Conservation (phyloP, 257 asterid genomes). For the Echites panduratus region DNA sequence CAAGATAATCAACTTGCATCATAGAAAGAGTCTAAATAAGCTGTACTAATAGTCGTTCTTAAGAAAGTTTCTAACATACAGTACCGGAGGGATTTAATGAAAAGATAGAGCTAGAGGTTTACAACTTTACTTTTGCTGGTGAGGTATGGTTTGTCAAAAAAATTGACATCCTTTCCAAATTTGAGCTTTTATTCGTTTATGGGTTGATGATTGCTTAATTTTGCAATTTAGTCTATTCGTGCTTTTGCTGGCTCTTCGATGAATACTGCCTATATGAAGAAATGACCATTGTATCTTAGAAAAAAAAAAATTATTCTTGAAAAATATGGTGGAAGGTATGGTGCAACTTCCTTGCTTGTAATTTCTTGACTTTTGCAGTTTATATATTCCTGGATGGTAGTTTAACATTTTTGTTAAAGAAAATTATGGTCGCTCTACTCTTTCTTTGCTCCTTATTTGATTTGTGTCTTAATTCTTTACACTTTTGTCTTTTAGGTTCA, state of each 20-base stretch:
- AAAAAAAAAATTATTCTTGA: slow-evolving; percentile 93
- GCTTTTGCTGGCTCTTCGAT: slow-evolving; percentile 96
- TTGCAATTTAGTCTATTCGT: slow-evolving; percentile 58
- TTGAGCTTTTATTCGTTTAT: background rate
- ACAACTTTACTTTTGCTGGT: slow-evolving; percentile 87
- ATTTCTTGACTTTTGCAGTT: background rate
- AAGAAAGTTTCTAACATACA: slow-evolving; percentile 23
- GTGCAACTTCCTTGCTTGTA: background rate
- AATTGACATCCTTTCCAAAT: background rate
- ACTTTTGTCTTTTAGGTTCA: slow-evolving; percentile 50
- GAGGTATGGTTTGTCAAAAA: slow-evolving; percentile 57
- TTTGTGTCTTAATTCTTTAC: slow-evolving; percentile 6
- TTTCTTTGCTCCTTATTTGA: slow-evolving; percentile 1
- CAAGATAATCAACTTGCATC: too few species aligned
- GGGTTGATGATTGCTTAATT: background rate
- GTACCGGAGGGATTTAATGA: slow-evolving; percentile 87
- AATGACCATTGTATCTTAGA: slow-evolving; percentile 99
- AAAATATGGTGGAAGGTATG: slow-evolving; percentile 95
- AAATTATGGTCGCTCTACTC: background rate
- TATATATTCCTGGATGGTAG: background rate
- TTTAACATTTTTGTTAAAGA: background rate
- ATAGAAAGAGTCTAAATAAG: too few species aligned
- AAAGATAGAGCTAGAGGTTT: slow-evolving; percentile 75
- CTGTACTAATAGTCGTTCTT: background rate
- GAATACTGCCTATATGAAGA: slow-evolving; percentile 77